Evolutionary conservation across 441 rosid species (phyloP), one percentile per base, ranked within the genome.

Genomic region (Adansonia grandidieri): DNA sequence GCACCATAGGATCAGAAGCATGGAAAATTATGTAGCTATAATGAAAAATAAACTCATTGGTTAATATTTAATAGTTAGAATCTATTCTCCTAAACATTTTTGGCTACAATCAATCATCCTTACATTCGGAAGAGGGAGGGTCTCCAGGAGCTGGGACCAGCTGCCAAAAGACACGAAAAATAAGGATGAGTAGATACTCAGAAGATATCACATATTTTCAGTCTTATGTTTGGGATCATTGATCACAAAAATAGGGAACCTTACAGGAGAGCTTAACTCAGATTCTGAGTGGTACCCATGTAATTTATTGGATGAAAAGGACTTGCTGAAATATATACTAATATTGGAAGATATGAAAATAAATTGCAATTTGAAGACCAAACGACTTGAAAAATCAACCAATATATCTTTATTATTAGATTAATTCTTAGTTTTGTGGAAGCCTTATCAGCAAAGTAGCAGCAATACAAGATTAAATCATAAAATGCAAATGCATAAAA

Each of bases 141-240:
- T 82, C 85, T 93, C 97, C 86, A 96, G 84, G 78, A 91, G 87
- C 85, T 93, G 98, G 60, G 97, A 92, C 97, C 94, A 96, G 89
- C 99, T 93, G 98, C 86, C 87, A 85, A 87, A 80, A 80, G 75
- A 85, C 44, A 83, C 51, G 74, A 71, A 15, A 70, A 79, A 2
- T 45, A 8, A 53, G n/a, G 28, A 28, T 48, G 42, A 44, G 20
- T 45, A 14, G 47, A 60, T 40, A 11, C 61, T 22, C 19, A 74
- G 61, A 58, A 42, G 40, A 60, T 58, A 74, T 58, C 20, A 17
- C 2, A 1, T 28, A 40, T 19, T 19, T 10, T 37, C 5, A 10
- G 48, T 20, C 32, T 71, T 73, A 40, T 73, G 50, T 15, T 63
- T 64, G 32, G 37, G 47, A 19, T 24, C 10, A 1, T 48, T 13